Percentiles rank a stretch among this genome's conserved stretches.
Evolutionary conservation across 495 filamentous ascomycete species (phyloP).

Genomic region (Penicillium egyptiacum): DNA sequence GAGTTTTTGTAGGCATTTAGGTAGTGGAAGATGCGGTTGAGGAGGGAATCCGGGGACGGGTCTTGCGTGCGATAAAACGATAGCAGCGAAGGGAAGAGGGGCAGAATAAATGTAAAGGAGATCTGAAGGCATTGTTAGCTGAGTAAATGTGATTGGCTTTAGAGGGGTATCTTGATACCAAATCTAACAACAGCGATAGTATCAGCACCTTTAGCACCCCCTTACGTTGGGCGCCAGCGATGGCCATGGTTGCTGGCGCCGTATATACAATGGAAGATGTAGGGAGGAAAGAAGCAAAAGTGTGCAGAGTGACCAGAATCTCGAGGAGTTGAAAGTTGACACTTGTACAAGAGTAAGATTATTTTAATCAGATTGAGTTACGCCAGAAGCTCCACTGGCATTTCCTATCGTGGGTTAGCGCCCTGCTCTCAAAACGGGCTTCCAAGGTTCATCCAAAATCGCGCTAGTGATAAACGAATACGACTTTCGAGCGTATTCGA

Average conservation of each 20-base stretch:
- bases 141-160: background rate
- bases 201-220: constrained; percentile 79
- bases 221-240: constrained; percentile 59
- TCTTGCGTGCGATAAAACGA: constrained; percentile 83
- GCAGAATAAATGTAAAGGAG: constrained; percentile 96
- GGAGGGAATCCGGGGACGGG: constrained; percentile 58
- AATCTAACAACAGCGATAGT: constrained; percentile 67
- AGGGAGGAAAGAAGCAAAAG: background rate
- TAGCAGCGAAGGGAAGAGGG: constrained; percentile 90
- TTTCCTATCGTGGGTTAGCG: constrained; percentile 6
- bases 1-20: constrained; percentile 94
- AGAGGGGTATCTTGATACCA: constrained; percentile 45
- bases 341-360: background rate
- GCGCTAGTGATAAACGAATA: background rate
- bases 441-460: background rate
- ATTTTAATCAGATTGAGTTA: constrained; percentile 5
- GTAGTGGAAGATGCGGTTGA: constrained; percentile 74
- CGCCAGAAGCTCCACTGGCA: constrained; percentile 2
- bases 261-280: background rate
- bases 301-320: background rate
- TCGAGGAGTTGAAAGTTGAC: background rate
- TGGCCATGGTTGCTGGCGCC: constrained; percentile 34
- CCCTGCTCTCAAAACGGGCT: background rate
- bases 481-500: background rate
- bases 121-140: constrained; percentile 50